These are phyloP conservation scores for Aspergillus intermedius DNA, from an alignment of 2,329 filamentous ascomycete genomes.

Conservation along the genomic window DNA sequence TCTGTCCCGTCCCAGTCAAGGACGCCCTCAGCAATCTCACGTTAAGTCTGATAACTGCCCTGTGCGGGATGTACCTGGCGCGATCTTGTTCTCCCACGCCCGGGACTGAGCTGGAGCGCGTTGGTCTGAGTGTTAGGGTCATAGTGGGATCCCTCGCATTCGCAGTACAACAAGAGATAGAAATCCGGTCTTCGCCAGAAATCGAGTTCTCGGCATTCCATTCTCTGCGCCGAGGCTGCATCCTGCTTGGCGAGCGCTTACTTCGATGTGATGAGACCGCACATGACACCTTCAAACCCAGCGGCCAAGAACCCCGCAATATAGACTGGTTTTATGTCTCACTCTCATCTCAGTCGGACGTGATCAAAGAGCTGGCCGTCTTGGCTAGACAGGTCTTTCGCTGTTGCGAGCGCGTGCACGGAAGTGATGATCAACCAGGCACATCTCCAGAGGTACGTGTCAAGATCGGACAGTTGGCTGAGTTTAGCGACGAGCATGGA, in stretches of 20 bases:
- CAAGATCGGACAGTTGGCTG: slow-evolving; percentile 20
- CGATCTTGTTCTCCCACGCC: slow-evolving; percentile 24
- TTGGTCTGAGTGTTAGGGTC: slow-evolving; percentile 19
- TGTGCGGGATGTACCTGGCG: slow-evolving; percentile 34
- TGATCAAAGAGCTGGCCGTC: slow-evolving; percentile 28
- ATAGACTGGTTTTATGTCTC: slow-evolving; percentile 25
- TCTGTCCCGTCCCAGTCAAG: slow-evolving; percentile 28
- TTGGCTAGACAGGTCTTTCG: slow-evolving; percentile 30
- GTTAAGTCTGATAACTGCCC: slow-evolving; percentile 27
- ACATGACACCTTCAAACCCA: slow-evolving; percentile 8
- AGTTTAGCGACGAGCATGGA: slow-evolving; percentile 13
- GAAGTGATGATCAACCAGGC: slow-evolving; percentile 15
- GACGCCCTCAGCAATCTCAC: slow-evolving; percentile 33
- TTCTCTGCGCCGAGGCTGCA: slow-evolving; percentile 26
- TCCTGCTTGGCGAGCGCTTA: slow-evolving; percentile 26
- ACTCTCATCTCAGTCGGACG: slow-evolving; percentile 23
- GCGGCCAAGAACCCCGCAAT: slow-evolving; percentile 6
- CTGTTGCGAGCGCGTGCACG: slow-evolving; percentile 23
- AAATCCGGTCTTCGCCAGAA: slow-evolving; percentile 2
- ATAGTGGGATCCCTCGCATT: slow-evolving; percentile 19
- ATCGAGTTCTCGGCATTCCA: slow-evolving; percentile 14
- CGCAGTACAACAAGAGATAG: slow-evolving; percentile 18
- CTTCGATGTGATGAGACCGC: slow-evolving; percentile 11
- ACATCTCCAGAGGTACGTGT: slow-evolving; percentile 20
- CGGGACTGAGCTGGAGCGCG: slow-evolving; percentile 6